Evolutionary conservation across 1,284 basidiomycete genomes (phyloP).

Genomic region (Moniliophthora roreri): DNA sequence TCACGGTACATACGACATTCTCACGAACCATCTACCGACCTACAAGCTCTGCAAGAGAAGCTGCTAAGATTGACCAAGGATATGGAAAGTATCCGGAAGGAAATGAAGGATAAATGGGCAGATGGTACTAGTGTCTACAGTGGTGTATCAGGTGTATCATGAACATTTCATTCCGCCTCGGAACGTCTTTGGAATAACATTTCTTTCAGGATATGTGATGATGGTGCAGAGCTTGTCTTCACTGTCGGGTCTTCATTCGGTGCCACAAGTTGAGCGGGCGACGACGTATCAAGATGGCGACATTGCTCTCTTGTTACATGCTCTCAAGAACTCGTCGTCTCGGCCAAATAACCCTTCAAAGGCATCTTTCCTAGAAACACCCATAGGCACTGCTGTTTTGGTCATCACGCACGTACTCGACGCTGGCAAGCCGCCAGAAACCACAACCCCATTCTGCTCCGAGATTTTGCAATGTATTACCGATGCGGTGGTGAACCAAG

Average conservation of each 20-base stretch:
- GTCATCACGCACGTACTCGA: constrained; percentile 24
- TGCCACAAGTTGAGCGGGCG: background rate
- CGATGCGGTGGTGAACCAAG: constrained; percentile 3
- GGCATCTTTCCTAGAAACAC: constrained; percentile 39
- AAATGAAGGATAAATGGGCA: background rate
- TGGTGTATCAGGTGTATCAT: background rate
- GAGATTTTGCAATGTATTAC: constrained; percentile 1
- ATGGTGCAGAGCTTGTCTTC: background rate
- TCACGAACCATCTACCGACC: background rate
- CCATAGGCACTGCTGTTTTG: constrained; percentile 34
- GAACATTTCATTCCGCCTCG: background rate
- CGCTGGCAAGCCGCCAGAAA: background rate
- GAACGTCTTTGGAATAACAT: background rate
- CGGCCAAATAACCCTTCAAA: constrained; percentile 14
- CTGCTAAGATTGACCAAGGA: background rate
- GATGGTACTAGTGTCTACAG: background rate
- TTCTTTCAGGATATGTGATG: background rate
- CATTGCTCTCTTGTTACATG: background rate
- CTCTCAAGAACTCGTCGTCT: background rate
- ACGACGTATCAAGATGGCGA: background rate
- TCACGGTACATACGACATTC: constrained; percentile 4
- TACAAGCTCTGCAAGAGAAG: background rate
- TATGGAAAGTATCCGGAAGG: background rate
- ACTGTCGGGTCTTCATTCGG: background rate
- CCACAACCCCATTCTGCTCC: background rate